These are phyloP conservation scores for Trichoderma sp. DNA, from an alignment of 2,329 filamentous ascomycete genomes.

Conservation along the genomic window DNA sequence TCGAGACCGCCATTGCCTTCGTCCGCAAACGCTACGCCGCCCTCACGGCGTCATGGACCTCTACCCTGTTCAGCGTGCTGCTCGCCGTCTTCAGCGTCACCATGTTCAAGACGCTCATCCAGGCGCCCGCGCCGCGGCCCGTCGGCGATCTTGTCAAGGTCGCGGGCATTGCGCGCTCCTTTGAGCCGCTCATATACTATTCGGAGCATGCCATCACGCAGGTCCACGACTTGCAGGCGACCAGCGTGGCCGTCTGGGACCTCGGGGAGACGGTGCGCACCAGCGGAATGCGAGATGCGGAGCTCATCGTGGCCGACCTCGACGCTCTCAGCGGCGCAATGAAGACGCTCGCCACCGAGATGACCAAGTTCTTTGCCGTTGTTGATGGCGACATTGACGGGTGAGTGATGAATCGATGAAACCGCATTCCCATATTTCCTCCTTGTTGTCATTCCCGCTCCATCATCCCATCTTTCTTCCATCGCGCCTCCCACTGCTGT, in stretches of 20 bases:
- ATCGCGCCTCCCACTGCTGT: neutral
- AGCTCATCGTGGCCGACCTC: conserved; percentile 81
- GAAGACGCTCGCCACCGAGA: conserved; percentile 79
- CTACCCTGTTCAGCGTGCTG: conserved; percentile 63
- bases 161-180: conserved; percentile 83
- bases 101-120: conserved; percentile 66
- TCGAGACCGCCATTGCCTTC: conserved; percentile 71
- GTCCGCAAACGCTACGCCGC: conserved; percentile 61
- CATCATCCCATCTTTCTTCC: conserved; percentile 6
- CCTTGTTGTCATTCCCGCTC: neutral
- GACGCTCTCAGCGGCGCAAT: conserved; percentile 85
- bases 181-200: conserved; percentile 93
- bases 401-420: conserved; percentile 45
- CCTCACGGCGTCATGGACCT: conserved; percentile 70
- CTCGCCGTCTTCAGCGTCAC: conserved; percentile 66
- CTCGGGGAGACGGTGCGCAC: conserved; percentile 85
- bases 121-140: conserved; percentile 59
- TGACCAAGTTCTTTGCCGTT: conserved; percentile 90
- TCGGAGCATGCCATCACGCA: conserved; percentile 86
- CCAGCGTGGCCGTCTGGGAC: conserved; percentile 92
- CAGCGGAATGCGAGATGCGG: conserved; percentile 88
- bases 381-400: conserved; percentile 91
- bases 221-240: conserved; percentile 85
- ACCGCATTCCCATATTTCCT: neutral
- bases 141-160: conserved; percentile 79